Conservation (phyloP, 78 protist species). For the Planoprotostelium fungivorum region DNA sequence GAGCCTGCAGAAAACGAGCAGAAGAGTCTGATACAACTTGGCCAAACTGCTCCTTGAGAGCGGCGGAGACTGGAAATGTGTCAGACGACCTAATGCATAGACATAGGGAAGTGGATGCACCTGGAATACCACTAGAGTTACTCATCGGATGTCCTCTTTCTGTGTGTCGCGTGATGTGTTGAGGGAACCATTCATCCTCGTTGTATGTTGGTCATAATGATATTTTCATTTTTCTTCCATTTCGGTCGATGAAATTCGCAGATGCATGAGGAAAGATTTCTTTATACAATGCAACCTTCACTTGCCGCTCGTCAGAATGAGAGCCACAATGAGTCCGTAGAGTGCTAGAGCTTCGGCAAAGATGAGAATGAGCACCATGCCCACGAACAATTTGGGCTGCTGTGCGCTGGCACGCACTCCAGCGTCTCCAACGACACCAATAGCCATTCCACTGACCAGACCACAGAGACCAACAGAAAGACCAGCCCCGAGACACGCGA, state of each 20-base stretch:
- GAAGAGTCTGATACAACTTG: conserved; percentile 8
- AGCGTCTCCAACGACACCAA: conserved; percentile 92
- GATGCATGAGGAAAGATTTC: no score
- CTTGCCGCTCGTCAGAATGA: no score
- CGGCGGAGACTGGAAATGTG: conserved; percentile 8
- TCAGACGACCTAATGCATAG: conserved; percentile 16
- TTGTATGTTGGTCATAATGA: no score
- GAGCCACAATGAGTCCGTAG: conserved; percentile 89
- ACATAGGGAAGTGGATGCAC: not conserved
- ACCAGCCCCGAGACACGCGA: conserved; percentile 91
- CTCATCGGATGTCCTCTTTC: no score
- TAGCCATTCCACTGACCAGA: conserved; percentile 94
- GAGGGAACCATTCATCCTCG: no score
- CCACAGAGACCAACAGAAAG: conserved; percentile 93
- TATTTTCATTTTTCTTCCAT: no score
- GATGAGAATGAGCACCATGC: conserved; percentile 92
- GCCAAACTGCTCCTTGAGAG: conserved; percentile 33
- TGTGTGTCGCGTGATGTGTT: no score
- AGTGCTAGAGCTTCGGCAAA: conserved; percentile 95
- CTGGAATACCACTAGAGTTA: conserved; percentile 59
- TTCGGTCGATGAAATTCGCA: no score
- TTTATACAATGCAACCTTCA: no score
- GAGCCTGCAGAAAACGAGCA: not conserved
- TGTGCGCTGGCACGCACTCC: conserved; percentile 90
- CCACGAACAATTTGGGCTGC: conserved; percentile 81